Evolutionary conservation across 2,329 filamentous ascomycete genomes (phyloP), one percentile per base, ranked within the genome.

Genomic region (Thelonectria discophora): DNA sequence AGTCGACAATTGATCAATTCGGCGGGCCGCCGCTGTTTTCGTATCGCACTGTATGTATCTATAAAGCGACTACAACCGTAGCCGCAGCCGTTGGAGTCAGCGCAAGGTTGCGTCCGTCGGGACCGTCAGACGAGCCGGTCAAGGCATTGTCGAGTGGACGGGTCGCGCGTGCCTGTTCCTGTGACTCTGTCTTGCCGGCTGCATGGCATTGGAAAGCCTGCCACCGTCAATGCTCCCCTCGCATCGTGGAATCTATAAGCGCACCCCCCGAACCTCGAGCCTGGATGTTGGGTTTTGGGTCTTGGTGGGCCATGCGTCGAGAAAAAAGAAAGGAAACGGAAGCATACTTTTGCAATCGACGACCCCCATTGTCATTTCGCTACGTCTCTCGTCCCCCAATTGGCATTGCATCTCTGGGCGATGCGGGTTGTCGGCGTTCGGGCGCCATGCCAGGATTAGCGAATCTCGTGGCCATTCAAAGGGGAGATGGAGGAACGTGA

Each of bases 401-500:
- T 42, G 39, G 15, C 17, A 42, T 42, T 42, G 39, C 11, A 18
- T 18, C 39, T 24, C 24, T 24, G 24, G 24, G 7, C 24, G 24
- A 24, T 24, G 24, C 24, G 24, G 24, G 24, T 24, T 24, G 7
- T 24, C 24, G 24, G 24, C 24, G 24, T 24, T 24, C 24, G 46
- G 39, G 47, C 10, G 45, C 18, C 39, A 45, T 30, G 34, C 37
- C 34, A 46, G 24, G 32, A 37, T 54, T 32, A 39, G 24, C 24
- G 27, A 50, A 18, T 7, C 6, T 40, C 20, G 18, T 12, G 60
- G 43, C 66, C 68, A 68, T 68, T 68, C 65, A 68, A 32, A 32
- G 48, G 45, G 46, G 55, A 48, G 46, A 45, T n/a, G 43, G 53
- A 51, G 65, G 57, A 70, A 70, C 66, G 63, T 71, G 65, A 59